Evolutionary conservation across 371 early-diverging fungal species (phyloP), one percentile per base, ranked within the genome.

Genomic region (Mortierella sp.): DNA sequence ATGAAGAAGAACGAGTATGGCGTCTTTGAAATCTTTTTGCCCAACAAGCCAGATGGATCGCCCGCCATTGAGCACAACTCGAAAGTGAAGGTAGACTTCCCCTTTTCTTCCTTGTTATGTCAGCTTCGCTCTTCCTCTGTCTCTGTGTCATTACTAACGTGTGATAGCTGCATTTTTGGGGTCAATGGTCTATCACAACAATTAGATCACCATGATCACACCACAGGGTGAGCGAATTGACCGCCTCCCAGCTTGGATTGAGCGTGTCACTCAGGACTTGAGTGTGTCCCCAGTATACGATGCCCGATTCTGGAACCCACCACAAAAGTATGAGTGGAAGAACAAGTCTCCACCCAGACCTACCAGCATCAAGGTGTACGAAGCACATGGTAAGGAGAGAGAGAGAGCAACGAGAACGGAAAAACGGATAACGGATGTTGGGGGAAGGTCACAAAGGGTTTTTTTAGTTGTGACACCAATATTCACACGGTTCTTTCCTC

Each of bases 1-100:
- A 94, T 98, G 96, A 87, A 70, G 53, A 83, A 85, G 57, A 83
- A 93, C 71, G 81, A 85, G 39, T 95, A 79, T 81, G 97, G 96
- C 28, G 91, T 92, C 14, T 97, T 90, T 84, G 90, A 89, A 63
- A 79, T 94, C 54, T 55, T 78, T 10, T 50, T 97, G 10, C 87
- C 90, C 37, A 85, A 90, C 63, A 78, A 82, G 4, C 47, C 80
- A 5, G 79, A 87, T 22, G 92, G 92, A 22, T 55, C 78, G 25
- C 83, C 84, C 10, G 89, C 88, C 27, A 97, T 98, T 61, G 86
- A 87, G 44, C 98, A 98, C 79, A 80, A 88, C 54, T 85, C 92
- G 41, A 95, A 95, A 81, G 86, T 98, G 76, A 98, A 97, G 88
- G 91, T 92, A 72, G 54, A 46, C 10, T 28, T 10, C 25, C 22